Evolutionary conservation across 306 rosid genomes (phyloP).

Genomic region (Pachyrhizus erosus): DNA sequence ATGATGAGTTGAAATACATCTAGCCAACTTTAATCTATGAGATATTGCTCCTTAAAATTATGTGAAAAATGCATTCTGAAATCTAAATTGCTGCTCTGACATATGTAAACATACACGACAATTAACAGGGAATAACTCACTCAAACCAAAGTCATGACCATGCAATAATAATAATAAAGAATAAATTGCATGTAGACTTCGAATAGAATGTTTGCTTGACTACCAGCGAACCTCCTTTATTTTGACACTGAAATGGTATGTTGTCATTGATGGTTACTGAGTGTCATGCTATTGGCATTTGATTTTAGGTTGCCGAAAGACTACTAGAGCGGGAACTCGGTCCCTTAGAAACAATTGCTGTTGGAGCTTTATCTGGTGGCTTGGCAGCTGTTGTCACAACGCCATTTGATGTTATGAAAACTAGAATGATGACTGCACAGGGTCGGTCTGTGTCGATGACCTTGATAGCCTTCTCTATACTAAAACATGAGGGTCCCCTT

Average conservation of each 20-base stretch:
- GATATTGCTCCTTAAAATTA: neutral
- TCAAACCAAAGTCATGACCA: neutral
- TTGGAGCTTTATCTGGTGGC: conserved; percentile 98
- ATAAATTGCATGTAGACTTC: neutral
- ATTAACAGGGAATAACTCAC: neutral
- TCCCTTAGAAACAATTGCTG: conserved; percentile 94
- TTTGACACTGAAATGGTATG: too few species aligned
- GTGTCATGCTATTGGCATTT: conserved; percentile 21
- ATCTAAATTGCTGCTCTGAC: neutral
- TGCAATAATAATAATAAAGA: neutral
- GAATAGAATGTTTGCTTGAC: neutral
- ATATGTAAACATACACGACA: neutral
- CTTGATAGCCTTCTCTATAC: conserved; percentile 73
- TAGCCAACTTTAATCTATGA: conserved; percentile 2
- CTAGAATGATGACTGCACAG: conserved; percentile 97
- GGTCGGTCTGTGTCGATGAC: conserved; percentile 89
- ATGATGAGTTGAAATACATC: neutral
- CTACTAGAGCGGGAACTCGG: conserved; percentile 83
- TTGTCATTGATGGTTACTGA: neutral
- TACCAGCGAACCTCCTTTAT: neutral
- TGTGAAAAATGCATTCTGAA: neutral
- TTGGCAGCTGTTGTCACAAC: conserved; percentile 94
- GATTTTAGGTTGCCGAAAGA: conserved; percentile 68
- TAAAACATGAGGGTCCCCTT: conserved; percentile 85
- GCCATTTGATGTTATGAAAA: conserved; percentile 98